Evolutionary conservation across 2,329 filamentous ascomycete genomes (phyloP).

Genomic region (Paecilomyces sp.): DNA sequence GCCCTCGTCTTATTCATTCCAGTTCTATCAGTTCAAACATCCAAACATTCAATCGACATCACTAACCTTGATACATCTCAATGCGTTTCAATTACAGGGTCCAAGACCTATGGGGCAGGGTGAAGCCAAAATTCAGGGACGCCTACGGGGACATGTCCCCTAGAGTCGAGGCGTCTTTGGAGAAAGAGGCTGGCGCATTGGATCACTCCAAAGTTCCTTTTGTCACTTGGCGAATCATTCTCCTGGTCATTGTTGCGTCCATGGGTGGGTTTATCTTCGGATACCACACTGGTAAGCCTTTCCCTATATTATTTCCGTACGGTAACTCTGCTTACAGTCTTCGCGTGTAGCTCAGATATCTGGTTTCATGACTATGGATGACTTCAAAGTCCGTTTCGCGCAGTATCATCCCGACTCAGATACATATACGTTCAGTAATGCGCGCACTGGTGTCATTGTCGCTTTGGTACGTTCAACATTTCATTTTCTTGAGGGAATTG

Average conservation of each 20-base stretch:
- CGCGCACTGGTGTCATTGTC: constrained; percentile 39
- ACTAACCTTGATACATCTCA: background rate
- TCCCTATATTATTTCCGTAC: background rate
- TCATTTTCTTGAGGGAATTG: background rate
- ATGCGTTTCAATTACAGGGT: background rate
- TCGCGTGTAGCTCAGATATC: constrained; percentile 33
- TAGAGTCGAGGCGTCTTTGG: constrained; percentile 22
- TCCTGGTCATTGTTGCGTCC: constrained; percentile 39
- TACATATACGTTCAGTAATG: constrained; percentile 35
- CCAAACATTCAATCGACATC: background rate
- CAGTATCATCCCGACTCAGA: constrained; percentile 20
- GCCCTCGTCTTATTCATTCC: background rate
- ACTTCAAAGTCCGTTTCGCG: constrained; percentile 38
- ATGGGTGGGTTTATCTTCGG: constrained; percentile 44
- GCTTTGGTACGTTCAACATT: constrained; percentile 29
- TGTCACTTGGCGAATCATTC: constrained; percentile 35
- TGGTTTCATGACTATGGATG: constrained; percentile 40
- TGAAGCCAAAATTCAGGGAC: background rate
- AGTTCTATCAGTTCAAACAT: background rate
- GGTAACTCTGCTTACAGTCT: constrained; percentile 1
- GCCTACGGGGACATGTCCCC: constrained; percentile 4
- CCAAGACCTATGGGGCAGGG: background rate
- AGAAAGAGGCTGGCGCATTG: constrained; percentile 25
- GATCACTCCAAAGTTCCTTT: constrained; percentile 38
- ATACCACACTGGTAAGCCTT: constrained; percentile 32